Evolutionary conservation across 129 eudicot genomes (phyloP).

Genomic region (Flaveria ramosissima): DNA sequence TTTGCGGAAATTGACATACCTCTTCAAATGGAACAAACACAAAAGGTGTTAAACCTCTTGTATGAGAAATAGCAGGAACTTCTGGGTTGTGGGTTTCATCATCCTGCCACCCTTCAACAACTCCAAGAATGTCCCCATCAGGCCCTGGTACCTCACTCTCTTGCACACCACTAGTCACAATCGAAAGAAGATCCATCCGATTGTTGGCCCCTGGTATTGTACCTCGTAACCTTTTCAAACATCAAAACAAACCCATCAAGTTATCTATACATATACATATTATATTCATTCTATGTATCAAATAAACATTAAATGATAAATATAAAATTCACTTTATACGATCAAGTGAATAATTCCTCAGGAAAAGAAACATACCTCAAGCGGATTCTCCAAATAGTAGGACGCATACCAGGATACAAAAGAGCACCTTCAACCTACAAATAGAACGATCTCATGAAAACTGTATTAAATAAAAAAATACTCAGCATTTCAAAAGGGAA

Average conservation of each 20-base stretch:
- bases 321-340: background rate
- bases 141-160: constrained; percentile 64
- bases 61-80: constrained; percentile 96
- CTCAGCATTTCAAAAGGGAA: background rate
- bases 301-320: background rate
- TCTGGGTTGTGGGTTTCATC: constrained; percentile 96
- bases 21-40: constrained; percentile 95
- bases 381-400: constrained; percentile 93
- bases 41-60: constrained; percentile 86
- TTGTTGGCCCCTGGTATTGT: constrained; percentile 87
- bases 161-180: constrained; percentile 88
- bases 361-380: constrained; percentile 53
- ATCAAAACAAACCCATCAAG: constrained; percentile 7
- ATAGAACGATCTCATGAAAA: constrained; percentile 12
- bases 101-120: constrained; percentile 94
- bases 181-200: constrained; percentile 86
- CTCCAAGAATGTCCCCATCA: constrained; percentile 79
- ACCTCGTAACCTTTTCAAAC: constrained; percentile 72
- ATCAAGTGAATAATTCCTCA: background rate
- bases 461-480: background rate
- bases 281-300: background rate
- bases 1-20: constrained; percentile 42
- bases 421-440: constrained; percentile 96
- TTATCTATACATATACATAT: background rate
- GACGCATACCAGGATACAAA: constrained; percentile 90